These are phyloP conservation scores for Stenocarpella maydis DNA, from an alignment of 2,329 filamentous ascomycete genomes.

Conservation along the genomic window DNA sequence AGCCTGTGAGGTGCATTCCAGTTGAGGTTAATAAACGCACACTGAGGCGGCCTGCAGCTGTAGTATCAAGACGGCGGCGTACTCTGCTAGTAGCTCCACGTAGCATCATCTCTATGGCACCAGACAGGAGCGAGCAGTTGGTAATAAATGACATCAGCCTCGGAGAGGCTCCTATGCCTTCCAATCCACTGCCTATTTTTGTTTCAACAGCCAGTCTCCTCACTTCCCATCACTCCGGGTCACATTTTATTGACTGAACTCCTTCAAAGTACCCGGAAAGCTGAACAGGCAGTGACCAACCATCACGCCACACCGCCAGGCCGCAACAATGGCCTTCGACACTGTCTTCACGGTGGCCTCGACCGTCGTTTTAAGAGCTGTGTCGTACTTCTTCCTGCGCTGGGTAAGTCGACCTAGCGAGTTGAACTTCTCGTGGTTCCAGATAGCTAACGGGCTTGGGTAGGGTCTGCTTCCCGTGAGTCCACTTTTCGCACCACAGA, in stretches of 20 bases:
- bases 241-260: background rate
- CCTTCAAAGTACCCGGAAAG: background rate
- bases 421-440: no score
- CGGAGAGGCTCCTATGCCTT: background rate
- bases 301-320: background rate
- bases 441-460: slow-evolving; percentile 21
- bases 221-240: background rate
- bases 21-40: background rate
- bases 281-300: background rate
- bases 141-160: slow-evolving; percentile 25
- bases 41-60: background rate
- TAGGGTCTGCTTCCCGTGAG: slow-evolving; percentile 50
- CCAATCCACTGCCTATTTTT: background rate
- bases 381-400: slow-evolving; percentile 67
- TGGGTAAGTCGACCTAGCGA: slow-evolving; percentile 56
- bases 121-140: background rate
- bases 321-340: slow-evolving; percentile 43
- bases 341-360: slow-evolving; percentile 49
- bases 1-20: background rate
- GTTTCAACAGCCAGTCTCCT: slow-evolving; percentile 16
- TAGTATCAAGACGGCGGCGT: background rate
- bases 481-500: background rate
- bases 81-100: background rate
- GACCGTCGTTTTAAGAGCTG: slow-evolving; percentile 59
- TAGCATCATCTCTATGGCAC: background rate